Evolutionary conservation across 768 basidiomycete genomes (phyloP).

Genomic region (Boletus edulis): DNA sequence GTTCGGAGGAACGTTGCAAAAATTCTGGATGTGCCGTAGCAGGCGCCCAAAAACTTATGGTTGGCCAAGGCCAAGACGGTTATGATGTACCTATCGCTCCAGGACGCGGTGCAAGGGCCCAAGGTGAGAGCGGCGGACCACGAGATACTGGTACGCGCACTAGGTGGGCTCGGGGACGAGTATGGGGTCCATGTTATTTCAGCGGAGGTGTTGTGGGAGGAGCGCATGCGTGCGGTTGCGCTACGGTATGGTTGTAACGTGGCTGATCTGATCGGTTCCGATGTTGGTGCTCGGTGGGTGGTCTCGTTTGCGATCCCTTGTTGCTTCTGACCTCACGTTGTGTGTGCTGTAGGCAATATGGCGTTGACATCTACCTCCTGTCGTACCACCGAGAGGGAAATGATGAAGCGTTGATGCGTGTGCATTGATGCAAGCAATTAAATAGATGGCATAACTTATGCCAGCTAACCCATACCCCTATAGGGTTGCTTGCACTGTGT

Average conservation of each 20-base stretch:
- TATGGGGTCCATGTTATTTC: conserved; percentile 58
- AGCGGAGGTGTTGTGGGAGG: conserved; percentile 53
- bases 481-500: not conserved
- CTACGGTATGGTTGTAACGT: conserved; percentile 39
- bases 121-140: conserved; percentile 58
- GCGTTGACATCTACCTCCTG: not conserved
- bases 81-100: conserved; percentile 68
- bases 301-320: not conserved
- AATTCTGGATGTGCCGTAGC: conserved; percentile 39
- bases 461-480: not conserved
- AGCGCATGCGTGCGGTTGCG: conserved; percentile 61
- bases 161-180: conserved; percentile 51
- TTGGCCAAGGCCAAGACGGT: conserved; percentile 38
- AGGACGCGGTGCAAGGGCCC: conserved; percentile 48
- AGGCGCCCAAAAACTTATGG: conserved; percentile 13
- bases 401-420: not conserved
- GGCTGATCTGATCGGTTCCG: too few relatives aligned
- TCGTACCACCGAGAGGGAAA: not conserved
- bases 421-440: not conserved
- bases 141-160: conserved; percentile 52
- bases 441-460: not conserved
- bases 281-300: not conserved
- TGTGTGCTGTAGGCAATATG: not conserved
- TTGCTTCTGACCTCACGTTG: not conserved
- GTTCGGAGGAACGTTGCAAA: conserved; percentile 41